phyloP scores from a whole-genome alignment of 1,139 yeast species.

The Hemisphaericaspora subhashii region DNA sequence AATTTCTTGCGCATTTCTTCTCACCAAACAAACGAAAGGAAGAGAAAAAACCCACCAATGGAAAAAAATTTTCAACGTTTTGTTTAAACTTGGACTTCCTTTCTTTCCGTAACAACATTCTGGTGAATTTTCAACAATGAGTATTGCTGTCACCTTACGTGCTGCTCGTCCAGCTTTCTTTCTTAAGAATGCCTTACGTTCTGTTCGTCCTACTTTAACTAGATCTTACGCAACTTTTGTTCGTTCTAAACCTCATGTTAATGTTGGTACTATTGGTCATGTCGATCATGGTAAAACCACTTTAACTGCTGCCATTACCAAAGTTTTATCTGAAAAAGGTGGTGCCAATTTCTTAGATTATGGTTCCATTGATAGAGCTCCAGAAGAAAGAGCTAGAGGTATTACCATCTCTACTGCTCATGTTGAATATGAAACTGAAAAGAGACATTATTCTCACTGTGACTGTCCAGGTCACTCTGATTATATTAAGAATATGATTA shows the following conservation, averaged over 20 bases:
- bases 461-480: slow-evolving; percentile 99
- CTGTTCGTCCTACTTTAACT: slow-evolving; percentile 30
- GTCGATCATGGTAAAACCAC: slow-evolving; percentile 99
- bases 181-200: slow-evolving; percentile 7
- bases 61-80: slow-evolving; percentile 4
- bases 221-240: slow-evolving; percentile 70
- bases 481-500: slow-evolving; percentile 97
- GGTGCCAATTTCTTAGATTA: slow-evolving; percentile 95
- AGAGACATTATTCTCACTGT: slow-evolving; percentile 94
- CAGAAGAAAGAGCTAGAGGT: slow-evolving; percentile 99
- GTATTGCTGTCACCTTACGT: slow-evolving; percentile 10
- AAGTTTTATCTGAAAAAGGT: slow-evolving; percentile 83
- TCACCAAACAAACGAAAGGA: background rate
- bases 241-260: slow-evolving; percentile 94
- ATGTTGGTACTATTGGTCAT: slow-evolving; percentile 89
- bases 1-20: no score
- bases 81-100: background rate
- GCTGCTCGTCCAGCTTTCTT: slow-evolving; percentile 10
- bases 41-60: background rate
- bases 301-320: slow-evolving; percentile 97
- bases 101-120: background rate
- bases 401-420: slow-evolving; percentile 97
- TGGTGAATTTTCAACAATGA: background rate
- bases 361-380: slow-evolving; percentile 93
- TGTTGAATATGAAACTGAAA: slow-evolving; percentile 90